Percentiles rank a stretch among this genome's conserved stretches.
Evolutionary conservation across 352 stramenopile genomes (phyloP).

Genomic region (Elongisporangium undulatum): DNA sequence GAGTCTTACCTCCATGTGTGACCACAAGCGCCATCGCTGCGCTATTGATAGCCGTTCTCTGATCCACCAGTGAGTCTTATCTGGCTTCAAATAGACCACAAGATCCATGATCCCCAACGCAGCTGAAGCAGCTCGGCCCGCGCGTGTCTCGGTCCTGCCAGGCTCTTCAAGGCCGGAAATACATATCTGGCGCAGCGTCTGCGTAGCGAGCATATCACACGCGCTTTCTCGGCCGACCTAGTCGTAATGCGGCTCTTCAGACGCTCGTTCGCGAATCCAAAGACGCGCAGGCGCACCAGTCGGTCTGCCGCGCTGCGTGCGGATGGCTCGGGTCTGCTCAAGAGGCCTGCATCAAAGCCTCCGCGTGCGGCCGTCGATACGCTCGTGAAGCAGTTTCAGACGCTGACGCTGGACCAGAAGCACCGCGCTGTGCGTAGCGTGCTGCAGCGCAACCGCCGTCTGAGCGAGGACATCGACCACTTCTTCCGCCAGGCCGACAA

Average conservation of each 20-base stretch:
- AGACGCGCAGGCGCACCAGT: constrained; percentile 22
- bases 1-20: neutral
- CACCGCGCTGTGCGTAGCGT: constrained; percentile 48
- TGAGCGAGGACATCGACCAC: constrained; percentile 58
- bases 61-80: neutral
- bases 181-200: neutral
- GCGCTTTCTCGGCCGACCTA: neutral
- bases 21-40: neutral
- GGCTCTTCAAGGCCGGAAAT: neutral
- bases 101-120: neutral
- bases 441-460: constrained; percentile 26
- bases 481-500: constrained; percentile 69
- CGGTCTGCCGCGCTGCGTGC: constrained; percentile 11
- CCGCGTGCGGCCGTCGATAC: constrained; percentile 15
- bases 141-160: neutral
- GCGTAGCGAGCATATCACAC: neutral
- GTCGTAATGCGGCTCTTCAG: constrained; percentile 13
- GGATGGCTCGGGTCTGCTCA: constrained; percentile 12
- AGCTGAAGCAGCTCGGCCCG: neutral
- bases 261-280: constrained; percentile 13
- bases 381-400: constrained; percentile 57
- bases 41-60: neutral
- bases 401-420: constrained; percentile 50
- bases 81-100: neutral
- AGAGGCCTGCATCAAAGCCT: constrained; percentile 5